Percentiles rank a stretch among this genome's conserved stretches.
Conservation (phyloP, 306 rosid species). For the Vachellia pachyceras region DNA sequence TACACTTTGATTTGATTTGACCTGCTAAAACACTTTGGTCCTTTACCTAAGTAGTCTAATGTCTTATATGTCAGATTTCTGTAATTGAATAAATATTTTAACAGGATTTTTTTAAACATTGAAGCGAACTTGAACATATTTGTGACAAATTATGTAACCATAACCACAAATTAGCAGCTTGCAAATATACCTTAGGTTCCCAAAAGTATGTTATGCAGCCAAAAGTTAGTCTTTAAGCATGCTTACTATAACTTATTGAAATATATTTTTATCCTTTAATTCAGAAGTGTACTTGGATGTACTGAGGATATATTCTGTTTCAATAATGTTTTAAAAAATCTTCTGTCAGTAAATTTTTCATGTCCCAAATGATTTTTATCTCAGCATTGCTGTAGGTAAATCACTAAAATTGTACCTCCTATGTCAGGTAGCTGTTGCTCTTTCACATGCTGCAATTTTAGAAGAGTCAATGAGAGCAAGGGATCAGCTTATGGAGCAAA, state of each 20-base stretch:
- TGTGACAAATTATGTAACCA: background rate
- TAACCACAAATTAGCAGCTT: background rate
- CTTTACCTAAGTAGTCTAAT: background rate
- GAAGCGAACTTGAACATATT: conserved; percentile 6
- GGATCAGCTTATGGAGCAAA: conserved; percentile 93
- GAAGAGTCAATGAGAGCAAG: conserved; percentile 99
- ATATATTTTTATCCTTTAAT: background rate
- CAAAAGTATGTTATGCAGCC: background rate
- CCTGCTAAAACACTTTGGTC: conserved; percentile 5
- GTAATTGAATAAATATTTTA: conserved; percentile 1
- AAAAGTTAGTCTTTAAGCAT: background rate
- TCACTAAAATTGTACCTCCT: conserved; percentile 14
- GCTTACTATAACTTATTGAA: background rate
- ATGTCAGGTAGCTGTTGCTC: conserved; percentile 96
- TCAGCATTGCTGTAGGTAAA: conserved; percentile 17
- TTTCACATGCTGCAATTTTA: conserved; percentile 97
- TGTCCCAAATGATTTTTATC: conserved; percentile 25
- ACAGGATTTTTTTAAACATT: background rate
- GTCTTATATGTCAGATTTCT: background rate
- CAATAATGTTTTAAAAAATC: conserved; percentile 20
- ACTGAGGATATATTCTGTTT: background rate
- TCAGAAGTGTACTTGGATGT: background rate
- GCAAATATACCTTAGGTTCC: background rate
- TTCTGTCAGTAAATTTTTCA: background rate
- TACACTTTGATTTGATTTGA: conserved; percentile 19